phyloP scores from a whole-genome alignment of 2,329 filamentous ascomycete species.

The Fusarium liriodendri region DNA sequence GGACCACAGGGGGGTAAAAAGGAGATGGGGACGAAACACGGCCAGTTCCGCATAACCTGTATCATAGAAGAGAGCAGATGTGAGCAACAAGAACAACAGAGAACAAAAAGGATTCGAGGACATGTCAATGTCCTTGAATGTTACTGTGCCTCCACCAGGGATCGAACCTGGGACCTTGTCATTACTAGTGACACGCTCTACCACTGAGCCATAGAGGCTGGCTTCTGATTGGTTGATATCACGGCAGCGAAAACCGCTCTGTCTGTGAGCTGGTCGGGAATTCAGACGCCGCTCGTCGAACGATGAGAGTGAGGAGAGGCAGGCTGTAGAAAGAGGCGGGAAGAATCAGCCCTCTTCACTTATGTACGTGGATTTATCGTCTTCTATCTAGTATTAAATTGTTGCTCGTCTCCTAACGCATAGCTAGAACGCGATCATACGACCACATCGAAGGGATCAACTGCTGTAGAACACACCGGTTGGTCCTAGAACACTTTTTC shows the following conservation, averaged over 20 bases:
- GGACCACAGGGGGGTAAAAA: no score
- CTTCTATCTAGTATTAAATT: not conserved
- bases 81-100: not conserved
- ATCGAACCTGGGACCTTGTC: slow-evolving; percentile 4
- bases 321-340: not conserved
- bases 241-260: not conserved
- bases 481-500: not conserved
- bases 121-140: not conserved
- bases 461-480: not conserved
- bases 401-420: not conserved
- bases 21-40: no score
- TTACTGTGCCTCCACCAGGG: not conserved
- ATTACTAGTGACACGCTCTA: slow-evolving; percentile 6
- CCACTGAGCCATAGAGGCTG: not conserved
- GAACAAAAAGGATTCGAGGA: not conserved
- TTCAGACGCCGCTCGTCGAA: not conserved
- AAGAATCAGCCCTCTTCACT: not conserved
- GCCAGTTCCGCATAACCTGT: no score
- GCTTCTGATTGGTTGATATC: not conserved
- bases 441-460: not conserved
- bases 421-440: not conserved
- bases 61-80: not conserved
- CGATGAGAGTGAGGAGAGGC: not conserved
- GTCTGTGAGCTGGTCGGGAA: not conserved
- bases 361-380: not conserved